phyloP scores from a whole-genome alignment of 176 grass and related monocot genomes.

The Ampelocalamus luodianensis region DNA sequence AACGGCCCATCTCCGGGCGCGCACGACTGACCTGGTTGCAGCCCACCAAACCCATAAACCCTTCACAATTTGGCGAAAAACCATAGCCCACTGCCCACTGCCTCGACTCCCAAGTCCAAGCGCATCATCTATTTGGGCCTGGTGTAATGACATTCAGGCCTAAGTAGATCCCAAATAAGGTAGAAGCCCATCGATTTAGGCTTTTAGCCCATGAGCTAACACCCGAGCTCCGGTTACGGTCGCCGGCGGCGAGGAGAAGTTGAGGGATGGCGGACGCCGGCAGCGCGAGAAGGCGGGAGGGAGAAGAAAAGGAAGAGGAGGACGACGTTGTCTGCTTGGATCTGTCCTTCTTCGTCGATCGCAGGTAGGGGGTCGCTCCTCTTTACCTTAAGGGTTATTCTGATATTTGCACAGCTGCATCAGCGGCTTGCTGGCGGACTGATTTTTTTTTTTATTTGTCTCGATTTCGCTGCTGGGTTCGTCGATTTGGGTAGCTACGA shows the following conservation, averaged over 20 bases:
- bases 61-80: too few relatives aligned
- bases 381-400: neutral
- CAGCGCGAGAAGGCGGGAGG: constrained; percentile 12
- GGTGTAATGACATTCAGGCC: too few relatives aligned
- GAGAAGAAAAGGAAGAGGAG: constrained; percentile 48
- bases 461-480: constrained; percentile 41
- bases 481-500: constrained; percentile 64
- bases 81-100: too few relatives aligned
- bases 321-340: constrained; percentile 68
- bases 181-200: too few relatives aligned
- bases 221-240: neutral
- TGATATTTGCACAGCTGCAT: neutral
- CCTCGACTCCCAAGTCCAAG: too few relatives aligned
- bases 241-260: constrained; percentile 11
- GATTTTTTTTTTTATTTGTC: neutral
- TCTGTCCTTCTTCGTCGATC: constrained; percentile 80
- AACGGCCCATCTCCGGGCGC: too few relatives aligned
- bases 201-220: too few relatives aligned
- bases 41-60: too few relatives aligned
- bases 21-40: too few relatives aligned
- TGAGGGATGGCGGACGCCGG: constrained; percentile 34
- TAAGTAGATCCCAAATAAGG: too few relatives aligned
- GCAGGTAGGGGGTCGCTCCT: constrained; percentile 45
- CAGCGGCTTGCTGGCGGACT: neutral
- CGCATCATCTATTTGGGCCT: too few relatives aligned